A percentile compares a stretch with the other conserved stretches of the same genome.
These are phyloP conservation scores for Aspergillus asperescens DNA, from an alignment of 495 filamentous ascomycete genomes.

Conservation along the genomic window DNA sequence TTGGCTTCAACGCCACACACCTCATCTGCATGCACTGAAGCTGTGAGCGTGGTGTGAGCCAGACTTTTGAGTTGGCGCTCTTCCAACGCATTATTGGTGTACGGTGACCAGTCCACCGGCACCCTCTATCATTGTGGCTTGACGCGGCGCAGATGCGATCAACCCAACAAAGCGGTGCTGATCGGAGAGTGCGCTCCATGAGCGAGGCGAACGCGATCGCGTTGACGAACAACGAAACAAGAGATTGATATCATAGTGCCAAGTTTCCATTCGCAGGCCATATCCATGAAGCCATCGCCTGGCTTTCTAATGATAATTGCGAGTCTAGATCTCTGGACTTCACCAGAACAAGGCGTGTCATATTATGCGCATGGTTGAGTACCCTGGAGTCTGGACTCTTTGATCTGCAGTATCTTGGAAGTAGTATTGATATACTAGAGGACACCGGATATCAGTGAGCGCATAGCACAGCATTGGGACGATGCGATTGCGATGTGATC, in stretches of 20 bases:
- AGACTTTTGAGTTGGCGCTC: constrained; percentile 3
- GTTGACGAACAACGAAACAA: no score
- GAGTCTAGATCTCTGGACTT: not conserved
- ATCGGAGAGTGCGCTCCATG: not conserved
- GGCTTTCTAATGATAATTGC: not conserved
- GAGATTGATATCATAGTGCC: no score
- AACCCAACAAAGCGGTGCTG: not conserved
- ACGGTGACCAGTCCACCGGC: no score
- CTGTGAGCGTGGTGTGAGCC: constrained; percentile 10
- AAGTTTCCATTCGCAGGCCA: not conserved
- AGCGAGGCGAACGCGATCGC: not conserved
- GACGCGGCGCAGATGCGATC: not conserved
- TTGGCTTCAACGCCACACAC: constrained; percentile 15
- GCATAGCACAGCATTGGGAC: not conserved
- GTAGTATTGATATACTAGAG: not conserved
- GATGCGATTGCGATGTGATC: no score
- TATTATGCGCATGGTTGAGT: not conserved
- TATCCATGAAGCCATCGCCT: not conserved
- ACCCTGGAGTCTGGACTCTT: no score
- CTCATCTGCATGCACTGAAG: constrained; percentile 11
- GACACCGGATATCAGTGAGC: not conserved
- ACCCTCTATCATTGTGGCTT: no score
- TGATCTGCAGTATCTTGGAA: no score
- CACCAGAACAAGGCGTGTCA: not conserved
- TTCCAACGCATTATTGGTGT: not conserved